Conservation (phyloP, 345 rosid species). For the Eucalyptus globulus region DNA sequence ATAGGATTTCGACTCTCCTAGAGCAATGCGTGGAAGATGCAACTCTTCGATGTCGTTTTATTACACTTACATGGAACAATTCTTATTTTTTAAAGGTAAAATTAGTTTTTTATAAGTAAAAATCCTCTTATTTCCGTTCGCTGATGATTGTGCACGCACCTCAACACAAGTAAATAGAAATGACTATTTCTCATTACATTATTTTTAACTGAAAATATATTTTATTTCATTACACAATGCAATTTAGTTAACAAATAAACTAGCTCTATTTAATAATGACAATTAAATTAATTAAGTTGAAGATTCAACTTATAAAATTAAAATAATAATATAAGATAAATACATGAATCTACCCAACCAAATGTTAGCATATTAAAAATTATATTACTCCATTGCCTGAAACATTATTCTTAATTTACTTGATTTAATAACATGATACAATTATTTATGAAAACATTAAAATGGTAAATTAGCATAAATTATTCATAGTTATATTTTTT, state of each 20-base stretch:
- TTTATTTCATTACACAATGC: neutral
- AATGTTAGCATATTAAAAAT: neutral
- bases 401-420: neutral
- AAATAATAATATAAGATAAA: neutral
- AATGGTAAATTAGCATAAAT: neutral
- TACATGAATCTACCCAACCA: neutral
- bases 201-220: neutral
- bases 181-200: neutral
- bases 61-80: neutral
- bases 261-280: neutral
- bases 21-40: neutral
- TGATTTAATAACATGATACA: neutral
- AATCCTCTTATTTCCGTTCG: neutral
- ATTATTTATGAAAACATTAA: neutral
- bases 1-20: neutral
- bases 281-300: neutral
- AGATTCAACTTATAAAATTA: neutral
- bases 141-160: neutral
- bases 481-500: neutral
- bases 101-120: neutral
- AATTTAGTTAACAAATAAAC: neutral
- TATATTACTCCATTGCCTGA: neutral
- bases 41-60: neutral
- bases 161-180: neutral
- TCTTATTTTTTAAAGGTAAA: neutral